Evolutionary conservation across 208 protist genomes (phyloP).

Genomic region (Tritrichomonas musculus): DNA sequence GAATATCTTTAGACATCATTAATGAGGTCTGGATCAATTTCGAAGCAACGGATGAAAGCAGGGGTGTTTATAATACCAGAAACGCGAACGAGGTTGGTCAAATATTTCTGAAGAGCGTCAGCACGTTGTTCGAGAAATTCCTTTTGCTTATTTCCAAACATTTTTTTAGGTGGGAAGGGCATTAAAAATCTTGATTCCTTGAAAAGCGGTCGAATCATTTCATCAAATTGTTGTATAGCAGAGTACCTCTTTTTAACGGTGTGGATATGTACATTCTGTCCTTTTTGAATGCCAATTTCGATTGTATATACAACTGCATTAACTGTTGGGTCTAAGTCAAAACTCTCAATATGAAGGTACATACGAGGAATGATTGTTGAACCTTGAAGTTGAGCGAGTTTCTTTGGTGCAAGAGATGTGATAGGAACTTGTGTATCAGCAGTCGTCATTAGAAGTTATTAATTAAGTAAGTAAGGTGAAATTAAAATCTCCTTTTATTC

Average conservation of each 20-base stretch:
- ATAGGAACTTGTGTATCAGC: not conserved
- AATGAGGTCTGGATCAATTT: not conserved
- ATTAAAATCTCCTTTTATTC: too few species aligned
- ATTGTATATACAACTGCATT: constrained; percentile 1
- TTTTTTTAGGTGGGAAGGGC: not conserved
- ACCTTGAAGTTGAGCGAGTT: not conserved
- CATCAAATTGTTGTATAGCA: not conserved
- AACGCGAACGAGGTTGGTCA: not conserved
- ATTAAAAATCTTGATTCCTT: not conserved
- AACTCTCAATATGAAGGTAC: not conserved
- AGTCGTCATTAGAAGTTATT: too few species aligned
- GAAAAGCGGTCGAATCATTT: not conserved
- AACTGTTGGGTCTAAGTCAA: not conserved
- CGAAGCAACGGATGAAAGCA: not conserved
- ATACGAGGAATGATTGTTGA: not conserved
- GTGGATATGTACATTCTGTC: not conserved
- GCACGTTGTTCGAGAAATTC: not conserved
- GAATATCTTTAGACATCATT: not conserved
- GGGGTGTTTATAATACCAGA: not conserved
- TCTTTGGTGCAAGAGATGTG: not conserved
- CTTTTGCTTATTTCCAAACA: not conserved
- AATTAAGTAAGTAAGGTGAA: too few species aligned
- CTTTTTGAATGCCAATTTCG: not conserved
- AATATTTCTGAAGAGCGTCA: not conserved
- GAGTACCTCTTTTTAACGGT: not conserved